Evolutionary conservation across 129 eudicot species (phyloP).

Genomic region (Flaveria linearis): DNA sequence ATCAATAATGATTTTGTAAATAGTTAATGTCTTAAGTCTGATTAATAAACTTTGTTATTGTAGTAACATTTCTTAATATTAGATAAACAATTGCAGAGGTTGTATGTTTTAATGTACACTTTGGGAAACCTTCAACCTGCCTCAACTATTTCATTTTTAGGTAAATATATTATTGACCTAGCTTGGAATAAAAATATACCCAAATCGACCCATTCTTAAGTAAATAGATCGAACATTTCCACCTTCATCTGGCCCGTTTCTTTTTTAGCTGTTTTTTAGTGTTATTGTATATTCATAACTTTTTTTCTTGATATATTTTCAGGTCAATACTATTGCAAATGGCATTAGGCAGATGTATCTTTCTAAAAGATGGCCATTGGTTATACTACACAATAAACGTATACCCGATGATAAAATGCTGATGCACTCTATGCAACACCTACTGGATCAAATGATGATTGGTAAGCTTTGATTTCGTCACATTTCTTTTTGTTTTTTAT

Average conservation of each 20-base stretch:
- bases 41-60: not conserved
- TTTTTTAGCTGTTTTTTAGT: not conserved
- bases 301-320: slow-evolving; percentile 18
- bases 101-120: not conserved
- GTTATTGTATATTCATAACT: not conserved
- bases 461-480: slow-evolving; percentile 43
- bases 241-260: not conserved
- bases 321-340: slow-evolving; percentile 76
- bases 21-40: not conserved
- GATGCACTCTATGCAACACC: slow-evolving; percentile 93
- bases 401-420: slow-evolving; percentile 57
- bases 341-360: slow-evolving; percentile 78
- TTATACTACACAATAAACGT: slow-evolving; percentile 77
- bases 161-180: not conserved
- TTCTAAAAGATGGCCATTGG: slow-evolving; percentile 80
- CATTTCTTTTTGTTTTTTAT: slow-evolving; percentile 3
- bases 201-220: slow-evolving; percentile 5
- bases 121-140: not conserved
- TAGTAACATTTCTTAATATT: not conserved
- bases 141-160: not conserved
- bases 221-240: not conserved
- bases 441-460: slow-evolving; percentile 92
- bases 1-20: no score
- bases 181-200: not conserved
- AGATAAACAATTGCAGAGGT: not conserved